Evolutionary conservation across 371 early-diverging fungal genomes (phyloP).

Genomic region (Mortierella sp.): DNA sequence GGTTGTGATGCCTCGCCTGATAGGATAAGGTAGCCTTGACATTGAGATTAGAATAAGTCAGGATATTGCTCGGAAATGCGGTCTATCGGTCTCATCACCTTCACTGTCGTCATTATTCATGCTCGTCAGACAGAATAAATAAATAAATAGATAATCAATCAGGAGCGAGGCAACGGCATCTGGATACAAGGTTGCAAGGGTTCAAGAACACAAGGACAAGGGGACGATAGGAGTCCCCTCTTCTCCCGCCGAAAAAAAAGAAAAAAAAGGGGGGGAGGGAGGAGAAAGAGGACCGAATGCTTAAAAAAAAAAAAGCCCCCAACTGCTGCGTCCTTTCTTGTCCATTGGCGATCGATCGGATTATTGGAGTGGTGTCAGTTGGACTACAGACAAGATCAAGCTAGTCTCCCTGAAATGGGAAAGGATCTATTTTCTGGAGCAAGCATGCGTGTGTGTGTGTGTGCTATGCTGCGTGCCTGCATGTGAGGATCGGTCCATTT

Average conservation of each 20-base stretch:
- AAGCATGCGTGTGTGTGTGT: no score
- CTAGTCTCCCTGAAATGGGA: no score
- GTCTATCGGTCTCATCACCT: not conserved
- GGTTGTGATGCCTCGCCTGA: conserved; percentile 1
- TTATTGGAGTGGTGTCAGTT: not conserved
- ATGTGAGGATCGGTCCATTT: not conserved
- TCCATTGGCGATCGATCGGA: not conserved
- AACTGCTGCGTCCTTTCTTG: no score
- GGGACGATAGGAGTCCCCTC: not conserved
- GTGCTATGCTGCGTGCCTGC: conserved; percentile 6
- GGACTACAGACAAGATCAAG: no score
- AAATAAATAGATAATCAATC: not conserved
- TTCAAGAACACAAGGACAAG: not conserved
- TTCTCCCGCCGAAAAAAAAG: not conserved
- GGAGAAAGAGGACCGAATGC: no score
- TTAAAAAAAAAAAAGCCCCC: no score
- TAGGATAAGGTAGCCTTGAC: not conserved
- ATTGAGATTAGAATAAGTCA: no score
- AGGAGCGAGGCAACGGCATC: not conserved
- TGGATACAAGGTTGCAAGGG: not conserved
- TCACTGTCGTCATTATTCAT: conserved; percentile 6
- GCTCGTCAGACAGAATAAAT: not conserved
- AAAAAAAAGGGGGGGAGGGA: not conserved
- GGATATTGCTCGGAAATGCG: not conserved
- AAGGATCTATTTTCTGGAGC: no score